Evolutionary conservation across 2,329 filamentous ascomycete genomes (phyloP).

Genomic region (Pseudogymnoascus sp.): DNA sequence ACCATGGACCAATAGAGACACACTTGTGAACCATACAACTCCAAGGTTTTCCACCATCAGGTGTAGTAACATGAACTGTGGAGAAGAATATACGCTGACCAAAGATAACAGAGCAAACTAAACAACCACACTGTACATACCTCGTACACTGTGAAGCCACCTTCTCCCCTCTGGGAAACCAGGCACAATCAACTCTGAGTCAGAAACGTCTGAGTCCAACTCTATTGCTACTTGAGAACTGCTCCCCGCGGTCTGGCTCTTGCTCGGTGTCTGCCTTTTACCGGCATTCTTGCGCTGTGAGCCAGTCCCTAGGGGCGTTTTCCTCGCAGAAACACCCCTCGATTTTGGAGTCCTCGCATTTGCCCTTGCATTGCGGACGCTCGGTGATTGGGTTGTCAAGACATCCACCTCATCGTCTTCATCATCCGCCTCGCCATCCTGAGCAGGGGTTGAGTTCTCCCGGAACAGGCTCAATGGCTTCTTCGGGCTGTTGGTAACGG

Average conservation of each 20-base stretch:
- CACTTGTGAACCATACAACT: not conserved
- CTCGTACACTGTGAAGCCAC: constrained; percentile 5
- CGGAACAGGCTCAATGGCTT: not conserved
- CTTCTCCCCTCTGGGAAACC: constrained; percentile 3
- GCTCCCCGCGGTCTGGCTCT: not conserved
- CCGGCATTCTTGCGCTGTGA: not conserved
- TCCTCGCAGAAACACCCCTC: not conserved
- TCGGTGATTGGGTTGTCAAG: not conserved
- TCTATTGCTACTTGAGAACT: not conserved
- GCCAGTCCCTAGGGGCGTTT: not conserved
- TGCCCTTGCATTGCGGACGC: not conserved
- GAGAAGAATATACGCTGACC: not conserved
- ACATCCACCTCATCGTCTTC: not conserved
- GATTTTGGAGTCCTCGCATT: not conserved
- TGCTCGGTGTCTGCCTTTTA: not conserved
- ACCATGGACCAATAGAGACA: not conserved
- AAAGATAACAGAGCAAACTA: not conserved
- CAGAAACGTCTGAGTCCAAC: not conserved
- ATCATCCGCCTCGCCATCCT: not conserved
- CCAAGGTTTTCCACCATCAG: not conserved
- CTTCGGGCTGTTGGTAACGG: not conserved
- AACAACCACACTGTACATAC: not conserved
- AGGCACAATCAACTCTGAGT: not conserved
- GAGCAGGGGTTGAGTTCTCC: not conserved
- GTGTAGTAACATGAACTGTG: not conserved